Percentiles rank a stretch among this genome's conserved stretches.
Evolutionary conservation across 495 filamentous ascomycete species (phyloP).

Genomic region (Aspergillus asperescens): DNA sequence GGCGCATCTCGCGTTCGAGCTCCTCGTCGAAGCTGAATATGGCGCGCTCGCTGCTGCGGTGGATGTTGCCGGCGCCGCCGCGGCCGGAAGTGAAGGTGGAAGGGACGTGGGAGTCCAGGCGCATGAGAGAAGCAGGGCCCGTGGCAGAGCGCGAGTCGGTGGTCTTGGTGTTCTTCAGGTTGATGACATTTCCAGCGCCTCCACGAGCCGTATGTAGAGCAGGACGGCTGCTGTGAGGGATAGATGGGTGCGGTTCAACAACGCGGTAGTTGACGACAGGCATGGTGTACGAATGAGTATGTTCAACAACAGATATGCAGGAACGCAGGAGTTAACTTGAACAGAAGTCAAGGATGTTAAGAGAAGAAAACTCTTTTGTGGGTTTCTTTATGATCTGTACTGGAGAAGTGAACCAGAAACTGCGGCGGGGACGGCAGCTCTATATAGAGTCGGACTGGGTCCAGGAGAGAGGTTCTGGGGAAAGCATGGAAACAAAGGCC

Average conservation of each 20-base stretch:
- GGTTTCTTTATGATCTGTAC: slow-evolving; percentile 17
- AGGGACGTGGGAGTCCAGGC: slow-evolving; percentile 37
- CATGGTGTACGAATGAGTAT: background rate
- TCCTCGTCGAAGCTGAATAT: slow-evolving; percentile 93
- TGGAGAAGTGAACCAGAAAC: slow-evolving; percentile 14
- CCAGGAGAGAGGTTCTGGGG: slow-evolving; percentile 15
- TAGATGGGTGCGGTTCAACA: slow-evolving; percentile 75
- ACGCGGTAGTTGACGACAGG: slow-evolving; percentile 53
- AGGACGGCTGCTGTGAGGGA: slow-evolving; percentile 54
- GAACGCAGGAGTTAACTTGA: slow-evolving; percentile 1
- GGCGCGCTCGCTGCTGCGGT: slow-evolving; percentile 58
- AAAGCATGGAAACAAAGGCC: slow-evolving; percentile 8
- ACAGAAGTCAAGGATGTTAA: background rate
- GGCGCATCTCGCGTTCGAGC: slow-evolving; percentile 62
- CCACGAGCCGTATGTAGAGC: slow-evolving; percentile 74
- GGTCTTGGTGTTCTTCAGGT: slow-evolving; percentile 62
- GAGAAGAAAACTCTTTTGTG: slow-evolving; percentile 12
- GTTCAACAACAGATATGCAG: slow-evolving; percentile 10
- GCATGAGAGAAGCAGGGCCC: slow-evolving; percentile 48
- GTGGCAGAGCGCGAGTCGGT: slow-evolving; percentile 46
- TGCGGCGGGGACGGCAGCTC: slow-evolving; percentile 21
- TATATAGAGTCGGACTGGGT: slow-evolving; percentile 20
- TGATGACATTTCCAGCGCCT: slow-evolving; percentile 75
- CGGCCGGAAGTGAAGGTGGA: slow-evolving; percentile 69
- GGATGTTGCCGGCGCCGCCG: slow-evolving; percentile 86